phyloP scores from a whole-genome alignment of 768 basidiomycete genomes.

The Termitomyces sp. region DNA sequence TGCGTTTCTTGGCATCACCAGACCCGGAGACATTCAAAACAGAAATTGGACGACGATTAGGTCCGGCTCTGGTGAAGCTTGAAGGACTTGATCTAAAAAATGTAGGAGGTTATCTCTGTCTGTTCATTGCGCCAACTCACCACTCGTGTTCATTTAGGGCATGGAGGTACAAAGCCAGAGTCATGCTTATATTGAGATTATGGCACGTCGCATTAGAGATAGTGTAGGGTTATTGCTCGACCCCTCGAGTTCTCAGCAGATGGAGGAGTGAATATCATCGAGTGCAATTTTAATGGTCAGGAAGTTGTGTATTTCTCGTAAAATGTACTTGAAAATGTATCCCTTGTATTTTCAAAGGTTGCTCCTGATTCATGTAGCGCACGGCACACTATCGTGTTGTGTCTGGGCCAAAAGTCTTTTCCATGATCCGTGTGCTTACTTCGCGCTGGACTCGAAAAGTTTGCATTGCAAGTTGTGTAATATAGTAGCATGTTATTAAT shows the following conservation, averaged over 20 bases:
- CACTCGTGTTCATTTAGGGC: constrained; percentile 22
- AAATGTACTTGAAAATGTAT: neutral
- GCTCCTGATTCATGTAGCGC: too few relatives aligned
- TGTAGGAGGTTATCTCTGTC: constrained; percentile 5
- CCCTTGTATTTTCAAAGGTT: neutral
- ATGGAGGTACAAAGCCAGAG: constrained; percentile 49
- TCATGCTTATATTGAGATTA: constrained; percentile 69
- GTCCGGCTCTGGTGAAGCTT: constrained; percentile 49
- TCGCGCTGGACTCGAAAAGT: too few relatives aligned
- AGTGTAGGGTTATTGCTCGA: constrained; percentile 43
- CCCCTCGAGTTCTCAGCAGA: neutral
- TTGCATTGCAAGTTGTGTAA: too few relatives aligned
- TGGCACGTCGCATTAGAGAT: constrained; percentile 66
- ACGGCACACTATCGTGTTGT: too few relatives aligned
- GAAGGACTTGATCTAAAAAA: constrained; percentile 45
- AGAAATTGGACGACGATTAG: constrained; percentile 51
- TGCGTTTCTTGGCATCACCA: constrained; percentile 52
- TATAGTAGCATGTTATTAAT: too few relatives aligned
- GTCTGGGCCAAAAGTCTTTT: neutral
- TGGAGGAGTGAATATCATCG: neutral
- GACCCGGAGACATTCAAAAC: constrained; percentile 53
- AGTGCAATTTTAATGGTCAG: too few relatives aligned
- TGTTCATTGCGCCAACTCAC: neutral
- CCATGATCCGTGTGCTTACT: too few relatives aligned
- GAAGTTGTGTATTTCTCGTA: neutral